Percentiles rank a stretch among this genome's conserved stretches.
phyloP scores from a whole-genome alignment of 148 eudicot species.

The Rheum nobile region DNA sequence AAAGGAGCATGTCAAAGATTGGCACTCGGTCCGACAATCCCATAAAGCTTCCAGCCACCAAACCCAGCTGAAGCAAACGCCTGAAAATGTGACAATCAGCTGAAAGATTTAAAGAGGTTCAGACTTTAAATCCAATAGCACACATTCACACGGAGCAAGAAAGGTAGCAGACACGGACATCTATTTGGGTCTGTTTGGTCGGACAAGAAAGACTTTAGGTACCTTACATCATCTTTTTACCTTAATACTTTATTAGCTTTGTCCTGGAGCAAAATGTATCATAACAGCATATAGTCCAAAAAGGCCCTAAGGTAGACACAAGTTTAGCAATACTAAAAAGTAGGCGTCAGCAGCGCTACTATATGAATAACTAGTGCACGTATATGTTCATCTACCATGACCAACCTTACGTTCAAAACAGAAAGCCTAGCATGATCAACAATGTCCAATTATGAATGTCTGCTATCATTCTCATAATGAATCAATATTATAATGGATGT shows the following conservation, averaged over 20 bases:
- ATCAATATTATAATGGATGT: neutral
- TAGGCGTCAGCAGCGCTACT: neutral
- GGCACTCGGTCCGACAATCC: conserved; percentile 39
- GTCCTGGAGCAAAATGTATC: neutral
- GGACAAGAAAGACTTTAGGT: neutral
- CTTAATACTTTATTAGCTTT: neutral
- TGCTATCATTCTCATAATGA: neutral
- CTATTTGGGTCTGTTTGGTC: neutral
- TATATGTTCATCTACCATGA: neutral
- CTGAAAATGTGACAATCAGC: conserved; percentile 19
- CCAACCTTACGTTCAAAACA: neutral
- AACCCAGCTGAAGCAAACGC: conserved; percentile 69
- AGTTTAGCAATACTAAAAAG: neutral
- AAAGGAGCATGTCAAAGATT: neutral
- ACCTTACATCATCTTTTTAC: neutral
- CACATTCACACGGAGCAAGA: neutral
- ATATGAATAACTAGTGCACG: neutral
- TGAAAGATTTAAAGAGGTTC: neutral
- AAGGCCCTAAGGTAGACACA: neutral
- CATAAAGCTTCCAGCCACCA: conserved; percentile 81
- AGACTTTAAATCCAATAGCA: neutral
- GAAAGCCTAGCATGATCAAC: no score
- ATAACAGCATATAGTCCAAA: neutral
- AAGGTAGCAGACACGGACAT: neutral
- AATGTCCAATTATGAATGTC: no score